These are phyloP conservation scores for Hypericum perforatum DNA, from an alignment of 345 rosid species.

Conservation along the genomic window DNA sequence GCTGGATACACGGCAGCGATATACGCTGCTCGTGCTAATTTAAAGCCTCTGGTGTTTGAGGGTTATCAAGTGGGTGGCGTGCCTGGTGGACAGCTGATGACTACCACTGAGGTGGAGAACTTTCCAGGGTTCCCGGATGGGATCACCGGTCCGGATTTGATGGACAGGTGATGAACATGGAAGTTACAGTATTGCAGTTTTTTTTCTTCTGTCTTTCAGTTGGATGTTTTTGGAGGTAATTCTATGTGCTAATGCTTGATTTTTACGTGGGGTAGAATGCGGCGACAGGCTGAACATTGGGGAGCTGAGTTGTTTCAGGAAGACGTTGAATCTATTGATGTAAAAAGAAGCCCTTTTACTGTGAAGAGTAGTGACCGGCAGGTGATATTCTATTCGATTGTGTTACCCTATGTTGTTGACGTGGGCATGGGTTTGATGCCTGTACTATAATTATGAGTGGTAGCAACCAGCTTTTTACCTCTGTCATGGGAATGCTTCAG, in stretches of 20 bases:
- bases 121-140: conserved; percentile 99
- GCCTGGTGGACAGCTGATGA: conserved; percentile 98
- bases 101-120: conserved; percentile 96
- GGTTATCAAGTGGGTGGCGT: conserved; percentile 97
- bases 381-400: conserved; percentile 39
- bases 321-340: conserved; percentile 76
- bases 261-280: conserved; percentile 45
- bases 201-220: not conserved
- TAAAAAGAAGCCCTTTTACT: conserved; percentile 63
- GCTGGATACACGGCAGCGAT: conserved; percentile 97
- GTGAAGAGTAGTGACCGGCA: conserved; percentile 73
- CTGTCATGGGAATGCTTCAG: conserved; percentile 25
- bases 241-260: not conserved
- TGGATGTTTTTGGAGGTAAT: not conserved
- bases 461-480: not conserved
- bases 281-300: conserved; percentile 95
- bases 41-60: conserved; percentile 92
- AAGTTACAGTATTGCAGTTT: too few species aligned
- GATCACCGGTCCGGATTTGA: conserved; percentile 94
- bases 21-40: conserved; percentile 97
- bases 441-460: not conserved
- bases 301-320: conserved; percentile 90
- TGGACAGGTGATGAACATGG: conserved; percentile 57
- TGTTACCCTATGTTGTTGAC: not conserved
- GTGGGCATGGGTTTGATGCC: not conserved